Conservation (phyloP, 1,139 yeast species). For the Blastobotrys aristatus region DNA sequence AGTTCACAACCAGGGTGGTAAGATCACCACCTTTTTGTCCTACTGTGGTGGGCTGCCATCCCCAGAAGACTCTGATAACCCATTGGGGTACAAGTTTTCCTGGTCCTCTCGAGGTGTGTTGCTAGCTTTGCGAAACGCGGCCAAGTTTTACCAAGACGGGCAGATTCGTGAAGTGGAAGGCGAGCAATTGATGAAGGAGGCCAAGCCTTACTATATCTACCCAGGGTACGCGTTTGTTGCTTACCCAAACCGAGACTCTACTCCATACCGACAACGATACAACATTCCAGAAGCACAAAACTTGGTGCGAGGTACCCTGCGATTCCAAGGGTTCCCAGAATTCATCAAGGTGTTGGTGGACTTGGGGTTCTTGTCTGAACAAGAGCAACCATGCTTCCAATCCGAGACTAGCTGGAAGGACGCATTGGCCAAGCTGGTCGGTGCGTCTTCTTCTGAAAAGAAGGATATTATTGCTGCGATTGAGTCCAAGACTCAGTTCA, state of each 20-base stretch:
- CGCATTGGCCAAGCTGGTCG: conserved; percentile 71
- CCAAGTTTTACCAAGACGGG: conserved; percentile 85
- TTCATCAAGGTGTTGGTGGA: conserved; percentile 93
- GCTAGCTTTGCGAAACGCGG: conserved; percentile 89
- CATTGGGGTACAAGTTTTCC: conserved; percentile 96
- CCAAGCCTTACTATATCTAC: conserved; percentile 90
- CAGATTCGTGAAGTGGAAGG: conserved; percentile 72
- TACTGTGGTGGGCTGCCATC: conserved; percentile 99
- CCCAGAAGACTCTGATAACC: conserved; percentile 95
- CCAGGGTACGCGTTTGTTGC: conserved; percentile 94
- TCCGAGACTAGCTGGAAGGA: conserved; percentile 77
- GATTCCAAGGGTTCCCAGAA: conserved; percentile 99
- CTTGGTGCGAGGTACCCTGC: conserved; percentile 91
- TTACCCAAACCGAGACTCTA: conserved; percentile 97
- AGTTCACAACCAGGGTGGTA: conserved; percentile 87
- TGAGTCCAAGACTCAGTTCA: conserved; percentile 72
- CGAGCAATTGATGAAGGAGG: conserved; percentile 91
- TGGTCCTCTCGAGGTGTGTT: conserved; percentile 99
- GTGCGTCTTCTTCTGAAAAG: conserved; percentile 65
- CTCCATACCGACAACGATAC: conserved; percentile 86
- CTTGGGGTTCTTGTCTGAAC: conserved; percentile 85
- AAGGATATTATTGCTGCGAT: conserved; percentile 71
- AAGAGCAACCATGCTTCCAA: conserved; percentile 53
- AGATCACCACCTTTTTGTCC: conserved; percentile 86
- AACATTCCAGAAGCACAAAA: conserved; percentile 96